A percentile compares a stretch with the other conserved stretches of the same genome.
phyloP scores from a whole-genome alignment of 495 filamentous ascomycete genomes.

The Xylaria palmicola region DNA sequence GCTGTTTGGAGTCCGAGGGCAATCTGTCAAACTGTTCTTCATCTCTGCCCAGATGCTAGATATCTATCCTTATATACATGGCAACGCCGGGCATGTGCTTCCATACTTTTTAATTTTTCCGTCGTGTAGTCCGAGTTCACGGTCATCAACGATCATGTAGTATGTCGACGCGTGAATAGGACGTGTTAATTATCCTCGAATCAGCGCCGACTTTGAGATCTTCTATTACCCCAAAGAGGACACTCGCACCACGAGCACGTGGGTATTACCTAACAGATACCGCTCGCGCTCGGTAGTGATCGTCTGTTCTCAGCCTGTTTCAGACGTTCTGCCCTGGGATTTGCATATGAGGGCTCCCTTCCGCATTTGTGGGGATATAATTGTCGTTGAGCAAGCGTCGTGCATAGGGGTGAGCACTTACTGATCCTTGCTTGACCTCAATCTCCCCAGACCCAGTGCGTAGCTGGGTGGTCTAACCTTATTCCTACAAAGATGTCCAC shows the following conservation, averaged over 20 bases:
- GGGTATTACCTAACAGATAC: not conserved
- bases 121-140: not conserved
- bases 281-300: not conserved
- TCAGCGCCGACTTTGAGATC: not conserved
- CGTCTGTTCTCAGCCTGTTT: not conserved
- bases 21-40: not conserved
- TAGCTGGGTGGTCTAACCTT: not conserved
- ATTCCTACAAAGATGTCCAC: not conserved
- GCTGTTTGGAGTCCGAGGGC: not conserved
- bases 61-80: conserved; percentile 4
- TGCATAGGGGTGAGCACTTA: not conserved
- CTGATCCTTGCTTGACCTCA: not conserved
- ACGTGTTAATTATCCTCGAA: conserved; percentile 15
- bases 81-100: not conserved
- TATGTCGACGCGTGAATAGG: not conserved
- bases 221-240: not conserved
- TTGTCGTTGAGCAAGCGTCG: not conserved
- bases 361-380: not conserved
- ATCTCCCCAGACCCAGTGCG: not conserved
- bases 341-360: not conserved
- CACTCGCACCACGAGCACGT: not conserved
- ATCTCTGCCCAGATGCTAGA: not conserved
- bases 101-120: not conserved
- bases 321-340: not conserved
- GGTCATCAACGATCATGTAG: not conserved